A percentile compares a stretch with the other conserved stretches of the same genome.
Conservation (phyloP, 2,329 filamentous ascomycete species). For the Cryoendolithus antarcticus region DNA sequence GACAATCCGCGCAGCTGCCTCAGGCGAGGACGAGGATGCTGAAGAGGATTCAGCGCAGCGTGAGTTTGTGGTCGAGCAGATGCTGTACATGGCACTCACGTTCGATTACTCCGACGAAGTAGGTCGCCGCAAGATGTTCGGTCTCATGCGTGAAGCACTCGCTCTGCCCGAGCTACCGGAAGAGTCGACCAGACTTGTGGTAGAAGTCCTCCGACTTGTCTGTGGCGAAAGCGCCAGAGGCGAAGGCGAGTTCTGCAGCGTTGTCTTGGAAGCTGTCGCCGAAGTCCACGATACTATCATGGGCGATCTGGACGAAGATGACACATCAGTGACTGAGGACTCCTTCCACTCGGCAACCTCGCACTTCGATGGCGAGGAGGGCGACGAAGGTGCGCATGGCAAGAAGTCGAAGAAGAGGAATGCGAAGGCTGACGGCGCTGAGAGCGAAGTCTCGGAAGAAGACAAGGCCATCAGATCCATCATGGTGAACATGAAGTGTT, state of each 20-base stretch:
- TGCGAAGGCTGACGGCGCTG: constrained; percentile 46
- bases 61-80: constrained; percentile 90
- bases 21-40: constrained; percentile 48
- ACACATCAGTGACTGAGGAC: constrained; percentile 40
- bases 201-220: constrained; percentile 70
- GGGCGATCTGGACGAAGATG: constrained; percentile 50
- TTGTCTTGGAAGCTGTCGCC: constrained; percentile 84
- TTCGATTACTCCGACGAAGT: constrained; percentile 98
- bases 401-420: constrained; percentile 27
- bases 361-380: constrained; percentile 59
- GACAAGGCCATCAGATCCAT: constrained; percentile 77
- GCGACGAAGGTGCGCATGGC: constrained; percentile 26
- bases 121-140: constrained; percentile 90
- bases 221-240: constrained; percentile 63
- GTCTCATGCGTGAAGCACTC: constrained; percentile 71
- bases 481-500: constrained; percentile 94
- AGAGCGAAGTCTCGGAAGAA: constrained; percentile 48
- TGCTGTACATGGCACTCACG: constrained; percentile 81
- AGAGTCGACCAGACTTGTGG: constrained; percentile 76
- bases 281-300: constrained; percentile 93
- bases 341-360: constrained; percentile 92
- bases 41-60: constrained; percentile 79
- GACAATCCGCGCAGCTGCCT: constrained; percentile 44
- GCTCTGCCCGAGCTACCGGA: constrained; percentile 82
- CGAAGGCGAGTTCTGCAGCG: constrained; percentile 70